Base-by-base conservation (phyloP, 1,284 basidiomycete species). In the Austropuccinia psidii region DNA sequence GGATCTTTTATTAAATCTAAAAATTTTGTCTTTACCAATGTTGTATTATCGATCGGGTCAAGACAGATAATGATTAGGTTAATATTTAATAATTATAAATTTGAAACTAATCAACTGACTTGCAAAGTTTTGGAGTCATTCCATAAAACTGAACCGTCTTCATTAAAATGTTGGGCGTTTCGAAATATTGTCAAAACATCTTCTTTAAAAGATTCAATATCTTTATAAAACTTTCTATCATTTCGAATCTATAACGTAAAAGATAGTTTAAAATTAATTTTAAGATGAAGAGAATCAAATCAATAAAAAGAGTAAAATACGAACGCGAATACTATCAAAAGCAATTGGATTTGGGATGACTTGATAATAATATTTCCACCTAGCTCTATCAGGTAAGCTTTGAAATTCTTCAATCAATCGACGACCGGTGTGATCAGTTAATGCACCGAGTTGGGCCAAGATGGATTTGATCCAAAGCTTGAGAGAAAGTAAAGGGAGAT, bases 161-260 rank as follows among this genome's bases (percentile, higher is more conserved):
- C 73, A 73, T 80, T 79, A 74, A 77, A 79, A 49, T 67, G 74
- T 54, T 77, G 75, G 6, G 79, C 79, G 72, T 80, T 80, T 27
- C 54, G 60, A 47, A 78, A 77, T 24, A 78, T 75, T 21, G 61
- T 37, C 33, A 77, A 74, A 52, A 80, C 77, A 61, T 80, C 79
- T 31, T 64, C 65, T 24, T 66, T 55, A 60, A 78, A 80, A 3
- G 69, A 55, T 19, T 74, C 58, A 29, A 78, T 75, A 50, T 52
- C 74, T 24, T 69, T 65, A 66, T 80, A 80, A 31, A 57, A 66
- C 2, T 74, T 58, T 57, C 76, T 75, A 61, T 73, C 75, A 27
- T 77, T 65, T 17, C 76, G 76, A 4, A 69, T 57, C 62, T 77
- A 58, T 21, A 61, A 41, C 69, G 69, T 52, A 76, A 73, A 8